These are phyloP conservation scores for Macadamia integrifolia DNA, from an alignment of 164 flowering plant species.

Conservation along the genomic window DNA sequence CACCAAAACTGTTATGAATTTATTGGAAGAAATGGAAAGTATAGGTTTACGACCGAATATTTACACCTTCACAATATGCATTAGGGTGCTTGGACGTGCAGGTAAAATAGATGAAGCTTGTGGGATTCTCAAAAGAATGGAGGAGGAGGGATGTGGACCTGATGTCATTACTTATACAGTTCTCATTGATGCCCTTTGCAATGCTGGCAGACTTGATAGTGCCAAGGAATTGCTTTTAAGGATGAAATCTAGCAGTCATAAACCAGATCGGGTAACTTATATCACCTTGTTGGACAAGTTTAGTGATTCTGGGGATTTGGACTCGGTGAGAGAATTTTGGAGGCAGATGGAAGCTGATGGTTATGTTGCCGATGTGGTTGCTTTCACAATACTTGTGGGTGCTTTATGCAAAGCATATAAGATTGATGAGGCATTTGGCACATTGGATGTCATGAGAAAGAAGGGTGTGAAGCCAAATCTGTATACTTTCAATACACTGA, in stretches of 20 bases:
- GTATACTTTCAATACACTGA: conserved; percentile 74
- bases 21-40: conserved; percentile 72
- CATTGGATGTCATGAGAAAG: conserved; percentile 52
- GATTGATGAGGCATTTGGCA: conserved; percentile 62
- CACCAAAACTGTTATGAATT: conserved; percentile 54
- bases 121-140: conserved; percentile 65
- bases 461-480: conserved; percentile 66
- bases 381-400: conserved; percentile 65
- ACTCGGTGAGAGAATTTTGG: conserved; percentile 56
- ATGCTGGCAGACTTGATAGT: conserved; percentile 51
- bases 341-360: conserved; percentile 82
- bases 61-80: conserved; percentile 87
- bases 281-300: conserved; percentile 73
- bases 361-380: conserved; percentile 70
- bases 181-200: conserved; percentile 78
- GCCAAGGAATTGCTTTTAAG: conserved; percentile 63
- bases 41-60: conserved; percentile 84
- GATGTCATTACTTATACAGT: conserved; percentile 92
- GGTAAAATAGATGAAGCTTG: conserved; percentile 75
- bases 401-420: conserved; percentile 73
- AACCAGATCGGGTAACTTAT: conserved; percentile 85
- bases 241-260: conserved; percentile 64
- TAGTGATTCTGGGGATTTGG: conserved; percentile 63
- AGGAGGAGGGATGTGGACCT: conserved; percentile 74
- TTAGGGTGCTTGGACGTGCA: conserved; percentile 72